Base-by-base conservation (phyloP, 1,139 yeast species). In the Geotrichum australiense region DNA sequence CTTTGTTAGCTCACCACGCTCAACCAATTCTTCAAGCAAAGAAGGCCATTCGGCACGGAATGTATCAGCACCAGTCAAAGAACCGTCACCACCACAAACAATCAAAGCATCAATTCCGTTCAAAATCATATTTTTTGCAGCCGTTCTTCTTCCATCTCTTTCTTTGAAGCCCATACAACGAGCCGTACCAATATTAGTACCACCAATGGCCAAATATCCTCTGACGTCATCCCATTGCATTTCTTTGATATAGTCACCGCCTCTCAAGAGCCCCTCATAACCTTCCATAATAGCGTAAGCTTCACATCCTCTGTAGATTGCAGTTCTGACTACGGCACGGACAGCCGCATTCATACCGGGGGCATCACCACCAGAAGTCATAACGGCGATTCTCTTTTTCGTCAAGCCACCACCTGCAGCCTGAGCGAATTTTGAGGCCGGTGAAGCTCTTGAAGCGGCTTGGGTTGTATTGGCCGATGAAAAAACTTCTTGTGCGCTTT, bases 41-140 rank as follows among this genome's bases (percentile, higher is more conserved):
- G 83, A 73, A 3, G 96, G 95, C 98, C 98, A 91, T 64, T 91
- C 97, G 25, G 77, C 65, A 61, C 98, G 78, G 69, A 91, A 87
- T 49, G 83, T 69, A 61, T 91, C 97, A 11, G 98, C 98, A 54
- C 98, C 98, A 1, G 98, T 91, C 52, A 91, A 71, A 0, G 97
- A 87, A 43, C 98, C 98, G 60, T 91, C 98, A 66, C 98, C 98
- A 57, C 98, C 98, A 66, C 96, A 86, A n/a, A 91, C 96, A 54
- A 91, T 80, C 52, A 91, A 71, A 0, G 96, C 97, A 60, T 91
- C 97, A 50, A 91, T 89, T 47, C 97, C 97, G 45, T 84, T 80
- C 41, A 71, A 73, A 56, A 89, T 78, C 77, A 89, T 73, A 63
- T 89, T 85, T 61, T 77, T 78, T 45, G 94, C 93, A 35, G 87